Evolutionary conservation across 106 monocot species (phyloP).

Genomic region (Chionographis japonica): DNA sequence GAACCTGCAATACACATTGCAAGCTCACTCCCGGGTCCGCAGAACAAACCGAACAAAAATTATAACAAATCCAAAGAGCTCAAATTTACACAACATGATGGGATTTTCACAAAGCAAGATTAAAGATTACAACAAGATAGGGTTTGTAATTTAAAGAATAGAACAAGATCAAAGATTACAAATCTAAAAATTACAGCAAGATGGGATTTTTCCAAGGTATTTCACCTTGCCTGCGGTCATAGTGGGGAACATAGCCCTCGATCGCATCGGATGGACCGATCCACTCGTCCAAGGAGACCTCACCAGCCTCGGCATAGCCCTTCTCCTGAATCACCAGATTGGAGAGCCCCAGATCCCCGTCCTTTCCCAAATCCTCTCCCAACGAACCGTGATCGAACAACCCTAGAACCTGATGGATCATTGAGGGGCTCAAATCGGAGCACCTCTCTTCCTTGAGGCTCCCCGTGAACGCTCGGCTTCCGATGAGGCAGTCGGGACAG

Average conservation of each 20-base stretch:
- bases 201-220: not conserved
- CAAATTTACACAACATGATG: not conserved
- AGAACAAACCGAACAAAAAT: slow-evolving; percentile 17
- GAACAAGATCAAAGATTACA: too few species aligned
- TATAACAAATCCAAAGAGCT: not conserved
- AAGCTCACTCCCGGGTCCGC: slow-evolving; percentile 16
- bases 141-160: too few species aligned
- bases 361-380: slow-evolving; percentile 4
- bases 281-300: slow-evolving; percentile 59
- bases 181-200: too few species aligned
- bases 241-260: slow-evolving; percentile 77
- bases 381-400: slow-evolving; percentile 26
- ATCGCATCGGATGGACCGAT: slow-evolving; percentile 66
- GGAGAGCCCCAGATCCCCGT: slow-evolving; percentile 9
- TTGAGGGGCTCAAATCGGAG: slow-evolving; percentile 13
- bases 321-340: slow-evolving; percentile 63
- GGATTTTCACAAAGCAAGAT: too few species aligned
- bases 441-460: slow-evolving; percentile 28
- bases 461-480: slow-evolving; percentile 39
- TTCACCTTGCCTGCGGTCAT: slow-evolving; percentile 35
- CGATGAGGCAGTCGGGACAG: slow-evolving; percentile 55
- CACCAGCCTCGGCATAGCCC: slow-evolving; percentile 17
- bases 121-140: too few species aligned
- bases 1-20: slow-evolving; percentile 22
- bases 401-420: slow-evolving; percentile 25